Evolutionary conservation across 371 early-diverging fungal genomes (phyloP).

Genomic region (Phascolomyces articulosus): DNA sequence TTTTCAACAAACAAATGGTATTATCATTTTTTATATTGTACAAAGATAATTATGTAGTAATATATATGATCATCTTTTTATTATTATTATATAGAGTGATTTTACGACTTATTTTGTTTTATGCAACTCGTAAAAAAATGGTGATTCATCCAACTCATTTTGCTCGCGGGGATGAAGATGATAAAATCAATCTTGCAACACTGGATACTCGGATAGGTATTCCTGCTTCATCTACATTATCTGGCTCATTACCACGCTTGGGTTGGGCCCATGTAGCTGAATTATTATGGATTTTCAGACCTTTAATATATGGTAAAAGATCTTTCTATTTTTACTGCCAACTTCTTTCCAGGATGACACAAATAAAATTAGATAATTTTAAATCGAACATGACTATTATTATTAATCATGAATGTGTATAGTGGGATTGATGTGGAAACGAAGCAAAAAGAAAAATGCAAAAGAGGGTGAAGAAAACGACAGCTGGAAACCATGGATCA

Average conservation of each 20-base stretch:
- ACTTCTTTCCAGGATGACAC: too few relatives aligned
- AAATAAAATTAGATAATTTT: too few relatives aligned
- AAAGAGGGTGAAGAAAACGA: conserved; percentile 15
- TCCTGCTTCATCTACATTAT: conserved; percentile 15
- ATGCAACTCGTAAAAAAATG: conserved; percentile 20
- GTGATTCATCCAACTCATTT: conserved; percentile 47
- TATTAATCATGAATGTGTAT: neutral
- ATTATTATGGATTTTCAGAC: conserved; percentile 40
- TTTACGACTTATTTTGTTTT: conserved; percentile 32
- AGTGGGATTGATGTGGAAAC: conserved; percentile 1
- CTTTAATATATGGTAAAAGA: conserved; percentile 41
- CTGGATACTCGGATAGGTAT: conserved; percentile 43
- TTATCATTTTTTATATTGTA: too few relatives aligned
- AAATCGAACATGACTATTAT: too few relatives aligned
- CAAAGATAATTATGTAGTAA: too few relatives aligned
- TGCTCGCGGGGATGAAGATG: conserved; percentile 27
- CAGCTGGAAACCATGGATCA: conserved; percentile 41
- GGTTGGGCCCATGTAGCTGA: conserved; percentile 37
- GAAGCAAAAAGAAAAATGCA: conserved; percentile 17
- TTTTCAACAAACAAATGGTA: too few relatives aligned
- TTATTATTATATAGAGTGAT: conserved; percentile 18
- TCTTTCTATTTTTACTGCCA: too few relatives aligned
- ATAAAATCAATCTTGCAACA: conserved; percentile 31
- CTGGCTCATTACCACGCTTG: conserved; percentile 6
- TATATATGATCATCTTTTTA: conserved; percentile 13